Percentiles rank a stretch among this genome's conserved stretches.
These are phyloP conservation scores for Bocquillonia castaneifolia DNA, from an alignment of 441 rosid genomes.

Conservation along the genomic window DNA sequence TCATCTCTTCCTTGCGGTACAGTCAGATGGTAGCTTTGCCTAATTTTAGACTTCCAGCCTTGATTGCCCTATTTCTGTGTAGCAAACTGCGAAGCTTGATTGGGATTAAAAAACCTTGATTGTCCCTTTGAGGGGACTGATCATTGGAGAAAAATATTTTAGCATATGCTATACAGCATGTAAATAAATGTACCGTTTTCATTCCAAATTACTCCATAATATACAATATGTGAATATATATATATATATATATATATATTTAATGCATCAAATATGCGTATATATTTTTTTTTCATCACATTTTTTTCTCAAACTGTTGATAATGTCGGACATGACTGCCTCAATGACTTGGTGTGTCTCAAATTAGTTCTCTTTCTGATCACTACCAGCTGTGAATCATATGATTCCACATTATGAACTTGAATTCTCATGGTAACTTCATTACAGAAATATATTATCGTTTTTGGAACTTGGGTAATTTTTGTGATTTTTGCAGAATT, in stretches of 20 bases:
- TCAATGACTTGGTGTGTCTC: too few species aligned
- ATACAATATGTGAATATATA: not conserved
- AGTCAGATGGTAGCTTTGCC: conserved; percentile 4
- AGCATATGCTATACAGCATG: not conserved
- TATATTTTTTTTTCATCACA: too few species aligned
- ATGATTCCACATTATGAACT: not conserved
- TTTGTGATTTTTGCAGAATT: conserved; percentile 17
- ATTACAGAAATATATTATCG: not conserved
- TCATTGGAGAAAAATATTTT: not conserved
- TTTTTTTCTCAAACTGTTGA: not conserved
- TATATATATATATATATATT: not conserved
- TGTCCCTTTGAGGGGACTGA: conserved; percentile 6
- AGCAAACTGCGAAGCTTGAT: not conserved
- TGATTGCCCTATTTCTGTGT: not conserved
- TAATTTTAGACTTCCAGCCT: not conserved
- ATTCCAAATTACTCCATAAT: not conserved
- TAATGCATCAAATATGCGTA: too few species aligned
- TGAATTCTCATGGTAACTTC: not conserved
- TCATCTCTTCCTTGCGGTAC: not conserved
- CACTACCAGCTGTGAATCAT: not conserved
- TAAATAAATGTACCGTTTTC: not conserved
- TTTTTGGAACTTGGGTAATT: conserved; percentile 10
- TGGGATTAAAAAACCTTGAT: not conserved
- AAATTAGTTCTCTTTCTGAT: not conserved
- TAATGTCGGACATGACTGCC: not conserved